Evolutionary conservation across 768 basidiomycete genomes (phyloP), one percentile per base, ranked within the genome.

Genomic region (Pulveroboletus sp.): DNA sequence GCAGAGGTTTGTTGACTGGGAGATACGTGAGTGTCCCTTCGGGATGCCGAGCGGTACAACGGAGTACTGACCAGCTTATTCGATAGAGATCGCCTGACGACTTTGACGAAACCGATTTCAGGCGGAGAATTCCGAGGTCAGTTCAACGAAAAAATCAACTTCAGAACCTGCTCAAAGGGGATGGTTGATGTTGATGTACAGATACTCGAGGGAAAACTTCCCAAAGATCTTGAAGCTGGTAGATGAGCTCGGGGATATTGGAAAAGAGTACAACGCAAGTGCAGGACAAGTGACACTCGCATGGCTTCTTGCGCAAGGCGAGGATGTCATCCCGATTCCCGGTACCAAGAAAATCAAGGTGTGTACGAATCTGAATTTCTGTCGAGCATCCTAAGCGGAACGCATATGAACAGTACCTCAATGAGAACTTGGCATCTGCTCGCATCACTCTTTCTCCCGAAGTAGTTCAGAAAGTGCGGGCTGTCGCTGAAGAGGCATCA

Each of bases 1-100:
- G 79, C 16, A 67, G 77, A 27, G 79, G 79, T 2, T 47, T 81
- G n/a, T 54, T 80, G 42, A 79, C 75, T 1, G 78, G 80, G 2
- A 59, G 64, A 48, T 72, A 69, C 44, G 74, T 75, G 45, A 51
- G 69, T 62, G 3, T 37, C 5, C 43, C 43, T 16, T 34, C 2
- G n/a, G n/a, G n/a, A n/a, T n/a, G n/a, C n/a, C n/a, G n/a, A n/a
- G 42, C 23, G 24, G 37, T 19, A 16, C 25, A 25, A n/a, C 11
- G 17, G 17, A 19, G 9, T 24, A 14, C 13, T 52, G 20, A 45
- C 11, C 5, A 5, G 2, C 27, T 29, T 1, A 1, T n/a, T 24
- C 24, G 11, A 27, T n/a, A 71, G 67, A 63, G 57, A 66, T 67
- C 67, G 2, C 59, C 60, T 0, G 62, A 71, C 2, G 68, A 69